Conservation (phyloP, 805 yeast species). For the Barnettozyma siamensis region DNA sequence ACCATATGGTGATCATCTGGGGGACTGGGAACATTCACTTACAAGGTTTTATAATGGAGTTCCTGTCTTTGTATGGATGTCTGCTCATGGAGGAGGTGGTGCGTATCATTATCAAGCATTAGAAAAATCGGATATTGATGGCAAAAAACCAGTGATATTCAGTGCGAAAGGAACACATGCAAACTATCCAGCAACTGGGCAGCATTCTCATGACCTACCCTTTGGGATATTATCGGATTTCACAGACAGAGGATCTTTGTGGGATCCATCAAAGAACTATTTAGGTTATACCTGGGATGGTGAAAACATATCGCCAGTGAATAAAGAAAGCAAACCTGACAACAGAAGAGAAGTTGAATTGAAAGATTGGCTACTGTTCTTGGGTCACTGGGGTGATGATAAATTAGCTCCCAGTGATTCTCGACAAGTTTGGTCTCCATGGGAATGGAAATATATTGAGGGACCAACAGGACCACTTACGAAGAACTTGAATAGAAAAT, state of each 20-base stretch:
- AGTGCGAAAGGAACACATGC: conserved; percentile 97
- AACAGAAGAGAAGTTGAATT: conserved; percentile 22
- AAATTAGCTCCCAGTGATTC: conserved; percentile 61
- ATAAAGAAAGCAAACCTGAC: conserved; percentile 19
- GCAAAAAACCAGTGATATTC: conserved; percentile 65
- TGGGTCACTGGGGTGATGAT: conserved; percentile 90
- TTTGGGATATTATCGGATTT: conserved; percentile 86
- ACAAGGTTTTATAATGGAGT: conserved; percentile 77
- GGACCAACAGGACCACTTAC: conserved; percentile 90
- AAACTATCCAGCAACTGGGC: conserved; percentile 92
- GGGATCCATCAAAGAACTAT: conserved; percentile 87
- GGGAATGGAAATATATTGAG: conserved; percentile 84
- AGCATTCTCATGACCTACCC: conserved; percentile 93
- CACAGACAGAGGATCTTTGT: conserved; percentile 90
- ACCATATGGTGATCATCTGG: conserved; percentile 95
- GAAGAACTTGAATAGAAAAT: conserved; percentile 63
- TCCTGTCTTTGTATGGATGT: conserved; percentile 90
- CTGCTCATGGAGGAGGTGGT: conserved; percentile 97
- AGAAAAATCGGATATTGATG: conserved; percentile 37
- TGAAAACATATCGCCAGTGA: conserved; percentile 35
- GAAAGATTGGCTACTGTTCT: conserved; percentile 65
- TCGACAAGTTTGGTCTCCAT: conserved; percentile 81
- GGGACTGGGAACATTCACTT: conserved; percentile 96
- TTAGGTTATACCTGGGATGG: conserved; percentile 81
- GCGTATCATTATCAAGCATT: conserved; percentile 76